Base-by-base conservation (phyloP, 148 eudicot species). In the Rheum nobile region DNA sequence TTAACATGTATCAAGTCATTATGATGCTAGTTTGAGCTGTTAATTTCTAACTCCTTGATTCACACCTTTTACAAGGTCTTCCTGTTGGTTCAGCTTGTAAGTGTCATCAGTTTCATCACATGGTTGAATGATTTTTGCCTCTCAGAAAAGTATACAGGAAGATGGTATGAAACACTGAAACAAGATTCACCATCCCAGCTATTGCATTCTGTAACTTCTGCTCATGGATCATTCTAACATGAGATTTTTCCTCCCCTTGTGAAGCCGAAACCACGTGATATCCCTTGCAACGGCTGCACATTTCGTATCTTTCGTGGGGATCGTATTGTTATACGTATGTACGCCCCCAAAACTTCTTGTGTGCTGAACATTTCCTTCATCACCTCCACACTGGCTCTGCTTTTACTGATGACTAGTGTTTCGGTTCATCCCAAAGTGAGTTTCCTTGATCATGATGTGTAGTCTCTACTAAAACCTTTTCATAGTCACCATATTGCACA, bases 381-480 rank as follows among this genome's bases (percentile, higher is more conserved):
- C 77, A 86, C 97, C 59, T 88, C 80, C 84, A 90, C 97, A 21
- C 81, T 92, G 8, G 87, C 88, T 57, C 89, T 92, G 68, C 88
- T 92, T 67, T 90, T 89, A 78, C 76, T 90, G 63, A 90, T 92
- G 95, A 90, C 97, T 14, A 86, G 89, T 77, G 86, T 90, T 61
- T 92, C 95, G 47, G 79, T 82, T 52, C 92, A 89, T 81, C 97
- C 91, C 13, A 89, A 82, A 55, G 97, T 88, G 84, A 74, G 92
- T 73, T 26, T 8, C 0, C 22, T 48, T 48, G 9, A 28, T 31
- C 48, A 26, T 69, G 19, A 6, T 68, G 2, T 41, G 4, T 41
- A 32, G 5, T 4, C 16, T 39, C 6, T n/a, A 24, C 29, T 37
- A 4, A 29, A 17, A 37, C 11, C 4, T 1, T 68, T 38, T 7